Base-by-base conservation (phyloP, 805 yeast species). In the Barnettozyma salicaria region DNA sequence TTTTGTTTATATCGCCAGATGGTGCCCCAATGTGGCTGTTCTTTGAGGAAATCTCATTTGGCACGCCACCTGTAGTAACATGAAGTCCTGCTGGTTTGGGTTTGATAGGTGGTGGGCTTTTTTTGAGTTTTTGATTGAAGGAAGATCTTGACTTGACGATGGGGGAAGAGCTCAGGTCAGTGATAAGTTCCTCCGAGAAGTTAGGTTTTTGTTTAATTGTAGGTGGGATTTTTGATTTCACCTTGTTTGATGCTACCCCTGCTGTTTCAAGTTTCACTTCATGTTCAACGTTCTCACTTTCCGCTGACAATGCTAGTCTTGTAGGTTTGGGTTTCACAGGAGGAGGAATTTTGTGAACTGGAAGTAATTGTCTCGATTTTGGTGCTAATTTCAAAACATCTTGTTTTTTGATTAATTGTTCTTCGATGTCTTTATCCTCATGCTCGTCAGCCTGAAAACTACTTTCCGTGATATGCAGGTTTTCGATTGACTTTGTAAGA, bases 151-250 rank as follows among this genome's bases (percentile, higher is more conserved):
- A 10, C 14, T 25, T 11, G 7, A 7, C 12, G 7, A 12, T 22
- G 24, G 24, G 11, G 11, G 11, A 22, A 12, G 11, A 22, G 24
- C 9, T 3, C 11, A 3, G 24, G 9, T 12, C 9, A 22, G 8
- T 13, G 27, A 25, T 18, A 27, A 20, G 8, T 17, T 25, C 12
- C 32, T n/a, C n/a, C n/a, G n/a, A n/a, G n/a, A n/a, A n/a, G n/a
- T n/a, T 11, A 12, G 46, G 43, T 21, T 44, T 47, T 10, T 44
- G 36, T 29, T 42, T 43, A 4, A 40, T 20, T 7, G 34, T 33
- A 5, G 47, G 44, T 5, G 43, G 42, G 9, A 30, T 19, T 8
- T 27, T 39, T 19, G 23, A 6, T 22, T 38, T 43, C 23, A 20
- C 32, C 18, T 34, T 7, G 5, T 16, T 22, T 4, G 13, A 22